Conservation (phyloP, 495 filamentous ascomycete genomes). For the Tuber calosporum region DNA sequence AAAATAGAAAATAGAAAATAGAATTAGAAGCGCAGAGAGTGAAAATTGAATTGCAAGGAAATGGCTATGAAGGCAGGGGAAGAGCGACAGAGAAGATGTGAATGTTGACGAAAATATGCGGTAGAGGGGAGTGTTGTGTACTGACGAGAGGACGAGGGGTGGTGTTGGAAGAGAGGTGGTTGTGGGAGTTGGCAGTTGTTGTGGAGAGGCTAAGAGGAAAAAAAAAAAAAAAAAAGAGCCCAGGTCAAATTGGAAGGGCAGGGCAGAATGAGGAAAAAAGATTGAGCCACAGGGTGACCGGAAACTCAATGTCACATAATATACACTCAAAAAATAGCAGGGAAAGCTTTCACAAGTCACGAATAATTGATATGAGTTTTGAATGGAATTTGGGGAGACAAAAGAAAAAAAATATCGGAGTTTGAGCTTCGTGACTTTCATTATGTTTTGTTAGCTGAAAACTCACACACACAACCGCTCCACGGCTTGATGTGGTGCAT, state of each 20-base stretch:
- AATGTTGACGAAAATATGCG: slow-evolving; percentile 21
- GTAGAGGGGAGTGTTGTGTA: neutral
- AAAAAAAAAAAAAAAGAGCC: slow-evolving; percentile 22
- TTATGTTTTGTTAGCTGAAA: neutral
- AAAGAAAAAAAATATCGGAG: neutral
- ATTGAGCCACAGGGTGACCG: neutral
- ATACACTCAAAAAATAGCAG: neutral
- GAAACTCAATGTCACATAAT: neutral
- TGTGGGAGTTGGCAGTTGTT: slow-evolving; percentile 29
- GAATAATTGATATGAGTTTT: neutral
- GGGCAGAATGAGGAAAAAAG: neutral
- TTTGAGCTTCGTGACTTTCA: slow-evolving; percentile 7
- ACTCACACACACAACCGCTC: neutral
- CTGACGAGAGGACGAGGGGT: slow-evolving; percentile 22
- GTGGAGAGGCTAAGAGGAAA: slow-evolving; percentile 22
- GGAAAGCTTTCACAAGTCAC: neutral
- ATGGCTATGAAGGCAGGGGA: slow-evolving; percentile 14
- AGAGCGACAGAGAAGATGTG: slow-evolving; percentile 24
- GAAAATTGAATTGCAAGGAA: slow-evolving; percentile 12
- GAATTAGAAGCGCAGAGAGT: slow-evolving; percentile 12
- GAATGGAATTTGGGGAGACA: neutral
- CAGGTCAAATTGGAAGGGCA: slow-evolving; percentile 30
- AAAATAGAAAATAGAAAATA: slow-evolving; percentile 29
- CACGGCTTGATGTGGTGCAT: neutral
- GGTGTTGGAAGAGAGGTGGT: slow-evolving; percentile 21